Base-by-base conservation (phyloP, 1,139 yeast genomes). In the Candida sanyaensis region DNA sequence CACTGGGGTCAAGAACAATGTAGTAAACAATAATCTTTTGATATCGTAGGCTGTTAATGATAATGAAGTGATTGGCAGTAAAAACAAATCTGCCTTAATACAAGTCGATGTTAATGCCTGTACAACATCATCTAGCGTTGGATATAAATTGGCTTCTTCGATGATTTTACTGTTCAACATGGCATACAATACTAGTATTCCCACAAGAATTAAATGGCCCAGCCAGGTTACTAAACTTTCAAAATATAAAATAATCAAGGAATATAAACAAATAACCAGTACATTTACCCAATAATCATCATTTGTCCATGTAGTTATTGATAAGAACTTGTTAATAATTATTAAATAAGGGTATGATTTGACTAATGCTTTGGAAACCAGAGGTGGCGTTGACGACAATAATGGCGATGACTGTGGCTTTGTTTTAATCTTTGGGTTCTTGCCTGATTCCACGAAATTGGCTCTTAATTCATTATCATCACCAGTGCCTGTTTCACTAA, bases 61-160 rank as follows among this genome's bases (percentile, higher is more conserved):
- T 53, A 88, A 71, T 11, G 85, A 73, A 1, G 93, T 84, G 44
- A 92, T 73, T 12, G 99, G 98, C 39, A 84, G 78, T 47, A 91
- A 71, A 47, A 92, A 73, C 63, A 90, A 70, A 58, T 90, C 96
- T 21, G 89, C 83, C 59, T 92, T 84, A 45, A 86, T 77, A 47
- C 91, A 83, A 1, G 91, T 84, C 34, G 86, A 78, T 4, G 93
- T 83, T 61, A 93, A 77, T 8, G 88, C 80, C 53, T 84, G 90
- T n/a, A 92, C 86, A 45, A 91, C 88, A 53, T 90, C 95, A 63
- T 93, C 98, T 53, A 93, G 72, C 0, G 96, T 88, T 5, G 97
- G 96, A 54, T 84, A 83, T 43, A 75, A 72, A 34, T 75, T 78
- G 45, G 89, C 82, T 53, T 84, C 85, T 46, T 70, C 71, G 48